Evolutionary conservation across 805 yeast genomes (phyloP).

Genomic region (Lipomyces yamanashiensis): DNA sequence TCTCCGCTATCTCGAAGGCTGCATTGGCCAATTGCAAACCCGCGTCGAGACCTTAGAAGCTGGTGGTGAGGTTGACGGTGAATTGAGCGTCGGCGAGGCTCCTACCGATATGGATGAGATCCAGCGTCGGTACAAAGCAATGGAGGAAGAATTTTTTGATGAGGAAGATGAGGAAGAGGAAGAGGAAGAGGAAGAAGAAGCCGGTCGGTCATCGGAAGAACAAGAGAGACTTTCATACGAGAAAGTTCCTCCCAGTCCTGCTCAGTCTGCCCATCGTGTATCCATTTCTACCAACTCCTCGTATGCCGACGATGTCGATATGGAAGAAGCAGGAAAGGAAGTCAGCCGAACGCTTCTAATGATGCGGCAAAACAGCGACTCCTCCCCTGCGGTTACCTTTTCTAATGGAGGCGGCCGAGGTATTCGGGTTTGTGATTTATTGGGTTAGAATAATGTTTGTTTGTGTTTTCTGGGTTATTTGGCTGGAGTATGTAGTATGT

Average conservation of each 20-base stretch:
- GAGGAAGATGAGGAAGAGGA: constrained; percentile 48
- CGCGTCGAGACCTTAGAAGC: constrained; percentile 23
- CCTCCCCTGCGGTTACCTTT: constrained; percentile 1
- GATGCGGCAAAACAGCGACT: constrained; percentile 28
- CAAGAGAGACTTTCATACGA: background rate
- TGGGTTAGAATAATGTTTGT: constrained; percentile 18
- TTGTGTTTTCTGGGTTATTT: background rate
- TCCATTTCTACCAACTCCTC: constrained; percentile 2
- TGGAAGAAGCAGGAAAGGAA: constrained; percentile 36
- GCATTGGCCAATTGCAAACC: constrained; percentile 27
- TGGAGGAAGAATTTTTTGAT: constrained; percentile 49
- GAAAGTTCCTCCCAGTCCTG: background rate
- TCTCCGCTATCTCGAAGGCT: constrained; percentile 64
- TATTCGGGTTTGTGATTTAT: constrained; percentile 33
- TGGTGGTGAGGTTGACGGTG: constrained; percentile 6
- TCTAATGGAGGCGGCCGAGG: constrained; percentile 15
- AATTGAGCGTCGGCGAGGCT: constrained; percentile 1
- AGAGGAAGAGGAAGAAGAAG: constrained; percentile 39
- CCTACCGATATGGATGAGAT: constrained; percentile 5
- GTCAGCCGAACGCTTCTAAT: constrained; percentile 32
- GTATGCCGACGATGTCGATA: constrained; percentile 24
- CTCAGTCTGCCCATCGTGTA: background rate
- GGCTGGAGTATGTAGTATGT: background rate
- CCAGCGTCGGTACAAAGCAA: constrained; percentile 12
- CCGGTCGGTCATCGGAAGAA: background rate